Conservation (phyloP, 305 asterid species). For the Fraxinus sp. region DNA sequence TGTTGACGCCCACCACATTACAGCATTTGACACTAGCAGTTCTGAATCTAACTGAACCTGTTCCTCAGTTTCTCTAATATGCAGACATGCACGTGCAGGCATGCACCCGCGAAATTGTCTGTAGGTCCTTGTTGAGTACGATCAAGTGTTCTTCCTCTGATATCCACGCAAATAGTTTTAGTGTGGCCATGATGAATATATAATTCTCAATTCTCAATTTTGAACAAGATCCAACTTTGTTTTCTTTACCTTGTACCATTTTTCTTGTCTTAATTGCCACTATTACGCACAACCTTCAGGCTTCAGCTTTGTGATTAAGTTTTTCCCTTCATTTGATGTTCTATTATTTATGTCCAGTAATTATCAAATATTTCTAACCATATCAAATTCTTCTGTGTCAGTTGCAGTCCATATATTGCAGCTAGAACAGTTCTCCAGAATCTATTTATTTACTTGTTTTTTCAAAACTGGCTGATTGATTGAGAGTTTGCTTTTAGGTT, state of each 20-base stretch:
- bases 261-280: constrained; percentile 1
- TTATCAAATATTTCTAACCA: neutral
- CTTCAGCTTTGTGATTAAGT: neutral
- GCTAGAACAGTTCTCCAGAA: neutral
- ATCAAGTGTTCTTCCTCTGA: neutral
- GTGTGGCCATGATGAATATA: neutral
- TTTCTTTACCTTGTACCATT: neutral
- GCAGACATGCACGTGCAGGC: neutral
- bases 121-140: neutral
- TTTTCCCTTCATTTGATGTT: neutral
- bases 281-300: neutral
- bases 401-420: neutral
- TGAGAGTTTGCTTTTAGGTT: constrained; percentile 47
- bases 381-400: neutral
- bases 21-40: neutral
- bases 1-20: neutral
- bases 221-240: constrained; percentile 4
- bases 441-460: neutral
- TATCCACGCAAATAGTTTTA: neutral
- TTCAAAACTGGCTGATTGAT: constrained; percentile 25
- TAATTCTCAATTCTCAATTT: neutral
- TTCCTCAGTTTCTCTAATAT: neutral
- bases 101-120: neutral
- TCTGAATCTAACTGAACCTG: neutral
- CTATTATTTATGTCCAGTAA: neutral